phyloP scores from a whole-genome alignment of 768 basidiomycete species.

The Leccinum arenicola region DNA sequence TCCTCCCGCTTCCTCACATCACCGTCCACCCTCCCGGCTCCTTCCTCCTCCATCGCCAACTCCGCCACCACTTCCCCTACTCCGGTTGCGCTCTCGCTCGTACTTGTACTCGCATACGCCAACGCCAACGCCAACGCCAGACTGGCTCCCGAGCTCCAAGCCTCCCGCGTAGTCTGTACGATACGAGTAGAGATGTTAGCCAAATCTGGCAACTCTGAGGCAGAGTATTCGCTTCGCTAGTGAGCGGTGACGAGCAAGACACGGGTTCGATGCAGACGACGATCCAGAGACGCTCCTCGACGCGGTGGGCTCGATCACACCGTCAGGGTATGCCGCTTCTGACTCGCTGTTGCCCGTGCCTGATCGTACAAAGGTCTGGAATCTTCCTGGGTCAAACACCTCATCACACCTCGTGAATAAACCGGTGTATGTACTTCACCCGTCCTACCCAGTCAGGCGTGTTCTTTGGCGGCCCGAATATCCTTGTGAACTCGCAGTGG shows the following conservation, averaged over 20 bases:
- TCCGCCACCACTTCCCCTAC: no score
- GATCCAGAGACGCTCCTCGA: conserved; percentile 28
- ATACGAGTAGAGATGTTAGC: not conserved
- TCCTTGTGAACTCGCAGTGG: conserved; percentile 72
- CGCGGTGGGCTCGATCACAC: conserved; percentile 73
- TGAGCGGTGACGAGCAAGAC: not conserved
- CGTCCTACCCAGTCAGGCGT: conserved; percentile 70
- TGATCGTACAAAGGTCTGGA: conserved; percentile 58
- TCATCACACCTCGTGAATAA: conserved; percentile 57
- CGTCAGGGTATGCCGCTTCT: conserved; percentile 54
- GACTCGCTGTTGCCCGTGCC: not conserved
- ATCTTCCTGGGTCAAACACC: conserved; percentile 41
- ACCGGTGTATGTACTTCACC: conserved; percentile 69
- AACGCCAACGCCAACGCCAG: no score
- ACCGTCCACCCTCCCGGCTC: no score
- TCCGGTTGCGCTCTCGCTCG: no score
- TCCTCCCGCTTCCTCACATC: no score
- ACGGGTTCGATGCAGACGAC: conserved; percentile 22
- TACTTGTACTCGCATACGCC: no score
- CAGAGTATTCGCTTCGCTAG: not conserved
- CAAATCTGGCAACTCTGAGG: conserved; percentile 8
- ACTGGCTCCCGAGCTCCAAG: no score
- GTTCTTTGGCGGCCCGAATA: conserved; percentile 76
- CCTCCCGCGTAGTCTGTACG: not conserved
- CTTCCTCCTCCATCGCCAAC: no score